Base-by-base conservation (phyloP, 805 yeast species). In the Metschnikowia koreensis region DNA sequence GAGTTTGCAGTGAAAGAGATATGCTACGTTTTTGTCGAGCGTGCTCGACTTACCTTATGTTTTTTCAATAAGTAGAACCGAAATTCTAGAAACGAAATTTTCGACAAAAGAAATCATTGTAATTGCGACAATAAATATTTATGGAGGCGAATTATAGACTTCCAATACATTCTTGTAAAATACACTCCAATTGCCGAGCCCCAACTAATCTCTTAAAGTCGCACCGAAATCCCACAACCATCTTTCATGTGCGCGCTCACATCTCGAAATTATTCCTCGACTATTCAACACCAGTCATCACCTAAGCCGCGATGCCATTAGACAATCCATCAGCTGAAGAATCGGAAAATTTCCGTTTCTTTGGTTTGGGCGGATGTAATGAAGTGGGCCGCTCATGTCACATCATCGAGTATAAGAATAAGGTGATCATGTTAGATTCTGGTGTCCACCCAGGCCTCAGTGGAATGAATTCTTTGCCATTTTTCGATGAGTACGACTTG, bases 311-410 rank as follows among this genome's bases (percentile, higher is more conserved):
- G 34, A 56, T 56, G 61, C 43, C 57, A 12, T 42, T 36, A 42
- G 57, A 52, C 44, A 48, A 38, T 38, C 46, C 53, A 17, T 53
- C 52, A 12, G 34, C 51, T 11, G 73, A 71, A 47, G 72, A 66
- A 50, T 60, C 71, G 44, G 79, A 74, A 33, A 66, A 66, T 57
- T 74, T 75, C 63, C 82, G 81, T 65, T 94, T 94, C 73, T 82
- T 88, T 54, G 92, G 96, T 26, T 79, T 94, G 7, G 99, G 99
- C 7, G 99, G 98, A n/a, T 96, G 98, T 57, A 89, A 87, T 60
- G 99, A 94, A 67, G 99, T 94, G 7, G 99, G 99, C 3, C 74
- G 99, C 53, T 89, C 97, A 34, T 93, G 98, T 65, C 99, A 94
- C 65, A 84, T 94, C 41, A 75, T 94, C 33, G 92, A 88, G 59